Conservation (phyloP, 176 grass and related monocot species). For the Avena atlantica region DNA sequence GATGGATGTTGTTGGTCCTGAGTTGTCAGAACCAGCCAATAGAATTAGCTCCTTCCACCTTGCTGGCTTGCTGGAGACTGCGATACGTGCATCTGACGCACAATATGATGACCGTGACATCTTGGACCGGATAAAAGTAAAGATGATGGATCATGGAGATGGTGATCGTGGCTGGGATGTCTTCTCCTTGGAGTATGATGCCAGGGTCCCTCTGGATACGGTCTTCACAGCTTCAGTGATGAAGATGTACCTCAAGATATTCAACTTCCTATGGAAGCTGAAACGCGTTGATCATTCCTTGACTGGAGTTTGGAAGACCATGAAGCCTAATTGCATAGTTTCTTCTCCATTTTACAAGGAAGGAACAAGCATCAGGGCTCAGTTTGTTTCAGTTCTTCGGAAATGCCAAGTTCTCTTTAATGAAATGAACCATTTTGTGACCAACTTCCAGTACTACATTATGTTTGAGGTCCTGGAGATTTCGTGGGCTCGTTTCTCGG, state of each 20-base stretch:
- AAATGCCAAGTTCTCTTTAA: constrained; percentile 97
- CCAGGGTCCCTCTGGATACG: constrained; percentile 79
- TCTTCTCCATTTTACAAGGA: constrained; percentile 88
- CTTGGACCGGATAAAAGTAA: constrained; percentile 86
- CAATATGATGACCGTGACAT: constrained; percentile 95
- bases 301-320: constrained; percentile 86
- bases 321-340: constrained; percentile 95
- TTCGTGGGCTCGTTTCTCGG: constrained; percentile 88
- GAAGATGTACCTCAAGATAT: constrained; percentile 94
- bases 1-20: constrained; percentile 92
- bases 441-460: constrained; percentile 94
- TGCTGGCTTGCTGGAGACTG: constrained; percentile 83
- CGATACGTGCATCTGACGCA: constrained; percentile 85
- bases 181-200: constrained; percentile 95
- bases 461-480: constrained; percentile 99
- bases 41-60: constrained; percentile 94
- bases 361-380: constrained; percentile 55
- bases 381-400: constrained; percentile 81
- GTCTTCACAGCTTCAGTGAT: constrained; percentile 92
- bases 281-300: constrained; percentile 88
- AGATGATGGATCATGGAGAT: constrained; percentile 95
- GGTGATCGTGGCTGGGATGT: constrained; percentile 95
- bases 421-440: constrained; percentile 98
- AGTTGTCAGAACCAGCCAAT: constrained; percentile 95
- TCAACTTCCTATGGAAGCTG: constrained; percentile 94